These are phyloP conservation scores for Suhomyces terraborum DNA, from an alignment of 1,139 yeast species.

Conservation along the genomic window DNA sequence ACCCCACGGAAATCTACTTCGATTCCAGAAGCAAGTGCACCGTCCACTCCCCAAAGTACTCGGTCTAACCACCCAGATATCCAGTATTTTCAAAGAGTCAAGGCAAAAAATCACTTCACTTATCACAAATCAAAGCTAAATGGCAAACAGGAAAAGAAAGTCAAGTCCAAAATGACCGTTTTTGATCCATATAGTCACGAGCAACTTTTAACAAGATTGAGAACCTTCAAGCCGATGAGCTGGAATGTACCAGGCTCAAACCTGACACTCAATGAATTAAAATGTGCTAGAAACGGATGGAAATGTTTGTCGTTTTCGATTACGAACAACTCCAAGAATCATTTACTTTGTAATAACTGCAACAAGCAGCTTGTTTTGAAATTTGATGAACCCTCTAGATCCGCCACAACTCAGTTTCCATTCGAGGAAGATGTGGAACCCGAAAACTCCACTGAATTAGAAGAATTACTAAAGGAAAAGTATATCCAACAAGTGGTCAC, in stretches of 20 bases:
- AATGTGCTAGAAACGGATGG: constrained; percentile 49
- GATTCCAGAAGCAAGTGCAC: neutral
- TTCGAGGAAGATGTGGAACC: constrained; percentile 13
- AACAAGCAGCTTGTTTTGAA: constrained; percentile 31
- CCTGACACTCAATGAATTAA: constrained; percentile 32
- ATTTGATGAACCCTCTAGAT: constrained; percentile 20
- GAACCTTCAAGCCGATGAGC: constrained; percentile 36
- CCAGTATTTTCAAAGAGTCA: constrained; percentile 40
- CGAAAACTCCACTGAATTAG: constrained; percentile 20
- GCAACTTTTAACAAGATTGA: constrained; percentile 30
- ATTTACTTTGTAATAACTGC: constrained; percentile 39
- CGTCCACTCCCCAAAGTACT: constrained; percentile 3
- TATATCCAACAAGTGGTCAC: constrained; percentile 29
- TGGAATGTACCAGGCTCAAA: constrained; percentile 34
- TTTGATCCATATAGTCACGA: constrained; percentile 41
- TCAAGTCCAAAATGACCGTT: constrained; percentile 19
- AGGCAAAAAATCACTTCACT: constrained; percentile 38
- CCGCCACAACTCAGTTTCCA: constrained; percentile 4
- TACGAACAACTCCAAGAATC: constrained; percentile 30
- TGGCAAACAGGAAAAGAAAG: constrained; percentile 16
- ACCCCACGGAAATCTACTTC: constrained; percentile 19
- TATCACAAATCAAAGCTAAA: constrained; percentile 31
- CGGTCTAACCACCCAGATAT: constrained; percentile 37
- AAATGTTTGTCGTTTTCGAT: constrained; percentile 34
- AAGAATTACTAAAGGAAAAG: constrained; percentile 25